phyloP scores from a whole-genome alignment of 805 yeast genomes.

The Barnettozyma vustinii region DNA sequence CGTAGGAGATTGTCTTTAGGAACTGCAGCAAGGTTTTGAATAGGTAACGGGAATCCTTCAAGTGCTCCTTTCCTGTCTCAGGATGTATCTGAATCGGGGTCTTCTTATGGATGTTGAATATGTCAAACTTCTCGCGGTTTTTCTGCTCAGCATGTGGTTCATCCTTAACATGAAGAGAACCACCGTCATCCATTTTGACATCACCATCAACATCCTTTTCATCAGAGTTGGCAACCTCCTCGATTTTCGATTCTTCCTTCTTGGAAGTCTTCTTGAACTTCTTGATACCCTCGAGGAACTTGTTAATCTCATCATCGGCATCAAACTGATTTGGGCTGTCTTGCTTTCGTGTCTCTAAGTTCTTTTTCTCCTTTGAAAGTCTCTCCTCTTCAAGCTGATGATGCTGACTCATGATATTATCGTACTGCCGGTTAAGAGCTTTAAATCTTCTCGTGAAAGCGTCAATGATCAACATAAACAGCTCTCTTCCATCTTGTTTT shows the following conservation, averaged over 20 bases:
- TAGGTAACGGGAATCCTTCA: conserved; percentile 82
- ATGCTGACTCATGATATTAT: conserved; percentile 59
- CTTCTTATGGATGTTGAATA: conserved; percentile 41
- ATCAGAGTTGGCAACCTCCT: background rate
- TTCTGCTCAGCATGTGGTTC: conserved; percentile 8
- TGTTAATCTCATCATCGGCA: conserved; percentile 33
- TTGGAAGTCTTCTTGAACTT: conserved; percentile 6
- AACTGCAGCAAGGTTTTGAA: conserved; percentile 88
- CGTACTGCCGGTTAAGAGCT: conserved; percentile 66
- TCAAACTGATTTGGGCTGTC: conserved; percentile 29
- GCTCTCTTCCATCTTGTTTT: conserved; percentile 67
- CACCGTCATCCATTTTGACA: conserved; percentile 23
- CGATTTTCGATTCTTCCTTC: background rate
- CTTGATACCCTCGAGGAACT: conserved; percentile 24
- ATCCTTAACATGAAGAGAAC: conserved; percentile 8
- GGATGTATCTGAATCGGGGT: conserved; percentile 57
- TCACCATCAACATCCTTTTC: conserved; percentile 26
- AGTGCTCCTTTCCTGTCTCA: conserved; percentile 49
- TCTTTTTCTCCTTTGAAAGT: conserved; percentile 38
- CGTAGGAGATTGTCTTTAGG: conserved; percentile 82
- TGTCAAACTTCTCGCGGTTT: conserved; percentile 26
- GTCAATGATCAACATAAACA: conserved; percentile 80
- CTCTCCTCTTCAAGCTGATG: conserved; percentile 42
- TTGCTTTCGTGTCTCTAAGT: conserved; percentile 27
- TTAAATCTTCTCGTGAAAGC: conserved; percentile 81